These are phyloP conservation scores for Nigrospora osmanthi DNA, from an alignment of 2,329 filamentous ascomycete genomes.

Conservation along the genomic window DNA sequence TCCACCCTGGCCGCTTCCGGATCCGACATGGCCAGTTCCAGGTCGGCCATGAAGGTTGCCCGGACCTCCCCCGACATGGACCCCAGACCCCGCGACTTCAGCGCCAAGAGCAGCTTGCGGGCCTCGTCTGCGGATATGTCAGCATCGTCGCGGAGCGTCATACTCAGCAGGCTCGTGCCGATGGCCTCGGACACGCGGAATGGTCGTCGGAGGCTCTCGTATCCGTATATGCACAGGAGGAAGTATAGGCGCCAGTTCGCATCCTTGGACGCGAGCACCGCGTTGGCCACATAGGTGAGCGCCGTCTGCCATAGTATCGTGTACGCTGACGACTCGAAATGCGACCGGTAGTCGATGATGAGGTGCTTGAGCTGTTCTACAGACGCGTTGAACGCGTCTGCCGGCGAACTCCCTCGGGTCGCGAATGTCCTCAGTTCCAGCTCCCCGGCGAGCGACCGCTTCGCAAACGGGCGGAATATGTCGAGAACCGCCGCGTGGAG, in stretches of 20 bases:
- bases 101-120: conserved; percentile 18
- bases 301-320: conserved; percentile 32
- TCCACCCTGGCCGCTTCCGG: conserved; percentile 25
- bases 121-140: conserved; percentile 21
- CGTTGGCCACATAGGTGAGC: conserved; percentile 29
- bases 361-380: conserved; percentile 28
- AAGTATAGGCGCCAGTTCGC: conserved; percentile 24
- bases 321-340: conserved; percentile 22
- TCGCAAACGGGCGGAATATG: conserved; percentile 23
- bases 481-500: conserved; percentile 28
- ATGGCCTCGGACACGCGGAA: conserved; percentile 27
- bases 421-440: conserved; percentile 21
- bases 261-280: conserved; percentile 19
- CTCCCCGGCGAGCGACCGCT: not conserved
- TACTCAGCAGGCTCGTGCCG: conserved; percentile 23
- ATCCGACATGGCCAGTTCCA: conserved; percentile 25
- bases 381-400: conserved; percentile 23
- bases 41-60: conserved; percentile 28
- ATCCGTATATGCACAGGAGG: conserved; percentile 28
- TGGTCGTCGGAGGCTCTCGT: conserved; percentile 23
- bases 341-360: conserved; percentile 25
- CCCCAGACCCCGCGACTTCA: conserved; percentile 15
- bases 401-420: conserved; percentile 16
- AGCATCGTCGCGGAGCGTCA: conserved; percentile 22
- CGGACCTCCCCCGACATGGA: conserved; percentile 15